Percentiles rank a stretch among this genome's conserved stretches.
These are phyloP conservation scores for Zopfochytrium polystomum DNA, from an alignment of 371 early-diverging fungal genomes.

Conservation along the genomic window DNA sequence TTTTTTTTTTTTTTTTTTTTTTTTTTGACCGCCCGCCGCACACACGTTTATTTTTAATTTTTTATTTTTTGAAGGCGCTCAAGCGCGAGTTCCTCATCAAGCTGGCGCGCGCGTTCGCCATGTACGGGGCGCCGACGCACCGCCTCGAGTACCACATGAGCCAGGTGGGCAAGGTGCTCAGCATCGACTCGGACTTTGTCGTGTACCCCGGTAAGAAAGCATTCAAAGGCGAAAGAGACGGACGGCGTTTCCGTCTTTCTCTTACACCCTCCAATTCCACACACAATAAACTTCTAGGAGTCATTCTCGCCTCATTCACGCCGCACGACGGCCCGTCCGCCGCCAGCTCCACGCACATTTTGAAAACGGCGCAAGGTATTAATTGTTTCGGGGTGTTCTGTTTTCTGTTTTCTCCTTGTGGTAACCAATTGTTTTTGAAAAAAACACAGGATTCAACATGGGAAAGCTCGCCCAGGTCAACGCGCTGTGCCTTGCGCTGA, in stretches of 20 bases:
- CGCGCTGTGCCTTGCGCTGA: conserved; percentile 37
- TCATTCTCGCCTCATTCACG: too few relatives aligned
- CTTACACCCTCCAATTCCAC: too few relatives aligned
- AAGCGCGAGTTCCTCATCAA: conserved; percentile 67
- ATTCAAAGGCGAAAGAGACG: conserved; percentile 30
- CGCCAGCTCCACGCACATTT: conserved; percentile 38
- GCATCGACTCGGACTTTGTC: conserved; percentile 57
- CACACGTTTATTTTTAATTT: too few relatives aligned
- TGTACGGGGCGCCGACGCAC: conserved; percentile 72
- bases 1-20: too few relatives aligned
- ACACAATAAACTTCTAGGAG: too few relatives aligned
- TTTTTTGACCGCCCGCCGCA: too few relatives aligned
- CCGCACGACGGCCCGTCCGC: too few relatives aligned
- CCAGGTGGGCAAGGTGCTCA: conserved; percentile 54
- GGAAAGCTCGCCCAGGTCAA: conserved; percentile 43
- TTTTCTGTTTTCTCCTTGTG: not conserved
- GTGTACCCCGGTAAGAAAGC: conserved; percentile 42
- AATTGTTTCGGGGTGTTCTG: not conserved
- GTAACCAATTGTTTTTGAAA: too few relatives aligned
- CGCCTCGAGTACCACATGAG: conserved; percentile 68
- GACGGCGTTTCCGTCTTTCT: too few relatives aligned
- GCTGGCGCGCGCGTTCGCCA: conserved; percentile 63
- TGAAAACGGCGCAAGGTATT: conserved; percentile 30
- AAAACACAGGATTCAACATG: conserved; percentile 41
- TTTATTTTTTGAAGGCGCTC: too few relatives aligned